Evolutionary conservation across 306 rosid species (phyloP).

Genomic region (Astragalus glycyphyllos): DNA sequence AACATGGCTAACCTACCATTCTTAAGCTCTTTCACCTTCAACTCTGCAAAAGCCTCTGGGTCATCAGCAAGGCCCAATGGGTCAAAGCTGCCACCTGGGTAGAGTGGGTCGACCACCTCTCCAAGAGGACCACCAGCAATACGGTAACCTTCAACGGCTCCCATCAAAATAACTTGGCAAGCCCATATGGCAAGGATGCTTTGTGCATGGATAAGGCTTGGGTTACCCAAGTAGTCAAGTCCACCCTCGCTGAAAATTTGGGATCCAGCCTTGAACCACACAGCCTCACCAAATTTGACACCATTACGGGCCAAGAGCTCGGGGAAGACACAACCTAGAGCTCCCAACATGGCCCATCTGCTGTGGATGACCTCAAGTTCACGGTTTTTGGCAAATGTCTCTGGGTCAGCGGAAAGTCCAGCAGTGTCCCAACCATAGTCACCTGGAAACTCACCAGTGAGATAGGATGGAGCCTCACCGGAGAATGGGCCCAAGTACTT

Average conservation of each 20-base stretch:
- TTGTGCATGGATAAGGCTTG: constrained; percentile 36
- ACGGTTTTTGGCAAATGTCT: constrained; percentile 37
- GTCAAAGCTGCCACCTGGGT: constrained; percentile 44
- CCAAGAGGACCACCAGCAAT: constrained; percentile 42
- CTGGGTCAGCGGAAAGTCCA: constrained; percentile 43
- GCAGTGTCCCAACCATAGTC: constrained; percentile 42
- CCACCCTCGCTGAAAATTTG: constrained; percentile 35
- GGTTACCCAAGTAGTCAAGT: constrained; percentile 38
- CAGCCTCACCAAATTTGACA: constrained; percentile 33
- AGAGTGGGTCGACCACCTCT: constrained; percentile 38
- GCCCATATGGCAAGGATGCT: constrained; percentile 46
- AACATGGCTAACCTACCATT: constrained; percentile 42
- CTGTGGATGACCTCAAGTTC: constrained; percentile 38
- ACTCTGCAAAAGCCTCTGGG: constrained; percentile 42
- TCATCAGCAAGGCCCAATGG: constrained; percentile 43
- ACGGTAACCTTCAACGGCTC: constrained; percentile 40
- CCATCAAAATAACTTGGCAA: constrained; percentile 28
- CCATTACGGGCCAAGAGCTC: constrained; percentile 39
- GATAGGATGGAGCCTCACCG: constrained; percentile 14
- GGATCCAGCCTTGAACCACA: constrained; percentile 38
- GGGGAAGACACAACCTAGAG: constrained; percentile 29
- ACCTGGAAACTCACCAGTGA: constrained; percentile 33
- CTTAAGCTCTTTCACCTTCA: constrained; percentile 38
- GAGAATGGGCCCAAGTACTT: constrained; percentile 32
- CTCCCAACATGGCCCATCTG: constrained; percentile 45